phyloP scores from a whole-genome alignment of 2,329 filamentous ascomycete genomes.

The Davidsoniella neocaledoniae region DNA sequence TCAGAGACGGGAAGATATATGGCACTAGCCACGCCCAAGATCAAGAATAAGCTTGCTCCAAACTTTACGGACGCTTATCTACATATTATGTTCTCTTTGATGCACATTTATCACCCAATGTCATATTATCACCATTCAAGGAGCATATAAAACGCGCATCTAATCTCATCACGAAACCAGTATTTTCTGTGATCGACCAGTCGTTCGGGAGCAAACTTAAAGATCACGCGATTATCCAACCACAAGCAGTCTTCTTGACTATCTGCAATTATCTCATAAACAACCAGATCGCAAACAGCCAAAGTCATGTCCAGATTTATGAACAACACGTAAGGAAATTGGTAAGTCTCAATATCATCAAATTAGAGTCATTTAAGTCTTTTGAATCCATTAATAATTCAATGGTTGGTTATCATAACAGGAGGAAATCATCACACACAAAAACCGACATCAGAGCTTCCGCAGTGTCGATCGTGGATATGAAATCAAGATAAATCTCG shows the following conservation, averaged over 20 bases:
- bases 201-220: not conserved
- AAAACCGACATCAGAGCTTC: not conserved
- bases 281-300: not conserved
- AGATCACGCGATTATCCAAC: not conserved
- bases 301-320: not conserved
- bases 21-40: not conserved
- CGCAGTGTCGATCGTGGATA: not conserved
- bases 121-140: not conserved
- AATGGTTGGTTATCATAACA: not conserved
- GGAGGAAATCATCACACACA: not conserved
- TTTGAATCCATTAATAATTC: too few relatives aligned
- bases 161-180: not conserved
- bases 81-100: not conserved
- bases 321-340: not conserved
- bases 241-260: not conserved
- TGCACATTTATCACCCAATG: not conserved
- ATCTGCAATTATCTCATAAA: not conserved
- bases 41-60: not conserved
- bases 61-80: not conserved
- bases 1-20: not conserved
- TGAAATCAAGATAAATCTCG: not conserved
- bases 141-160: not conserved
- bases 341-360: not conserved
- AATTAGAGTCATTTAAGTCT: not conserved
- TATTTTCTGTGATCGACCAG: not conserved